Percentiles rank a stretch among this genome's conserved stretches.
Conservation (phyloP, 1,284 basidiomycete genomes). For the Sanghuangporus baumii region DNA sequence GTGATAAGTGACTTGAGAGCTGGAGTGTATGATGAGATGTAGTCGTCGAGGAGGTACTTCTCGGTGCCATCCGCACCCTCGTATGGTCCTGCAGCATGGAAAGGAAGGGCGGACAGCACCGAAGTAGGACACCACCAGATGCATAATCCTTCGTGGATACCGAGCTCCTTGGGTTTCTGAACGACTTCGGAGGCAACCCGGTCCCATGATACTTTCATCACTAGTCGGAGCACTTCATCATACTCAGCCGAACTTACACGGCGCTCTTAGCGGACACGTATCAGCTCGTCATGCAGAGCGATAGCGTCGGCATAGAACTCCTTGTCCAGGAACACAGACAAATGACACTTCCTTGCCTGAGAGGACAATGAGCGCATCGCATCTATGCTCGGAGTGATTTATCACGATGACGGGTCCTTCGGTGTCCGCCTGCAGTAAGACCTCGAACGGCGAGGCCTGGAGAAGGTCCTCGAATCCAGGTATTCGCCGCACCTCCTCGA, state of each 20-base stretch:
- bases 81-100: constrained; percentile 25
- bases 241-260: constrained; percentile 3
- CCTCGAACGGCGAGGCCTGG: not conserved
- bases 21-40: constrained; percentile 35
- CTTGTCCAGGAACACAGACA: not conserved
- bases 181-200: constrained; percentile 28
- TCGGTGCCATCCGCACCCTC: not conserved
- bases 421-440: constrained; percentile 13
- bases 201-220: constrained; percentile 30
- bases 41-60: constrained; percentile 24
- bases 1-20: constrained; percentile 30
- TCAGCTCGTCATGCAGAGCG: not conserved
- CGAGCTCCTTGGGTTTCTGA: constrained; percentile 19
- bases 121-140: constrained; percentile 43
- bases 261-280: not conserved
- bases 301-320: not conserved
- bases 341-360: not conserved
- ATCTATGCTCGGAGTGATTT: constrained; percentile 4
- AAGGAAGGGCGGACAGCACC: constrained; percentile 30
- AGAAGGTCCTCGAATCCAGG: constrained; percentile 13
- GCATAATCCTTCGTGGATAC: constrained; percentile 23
- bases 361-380: not conserved
- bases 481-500: constrained; percentile 5
- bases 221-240: constrained; percentile 14
- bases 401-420: constrained; percentile 9